Evolutionary conservation across 148 eudicot genomes (phyloP), one percentile per base, ranked within the genome.

Genomic region (Camellia sinensis): DNA sequence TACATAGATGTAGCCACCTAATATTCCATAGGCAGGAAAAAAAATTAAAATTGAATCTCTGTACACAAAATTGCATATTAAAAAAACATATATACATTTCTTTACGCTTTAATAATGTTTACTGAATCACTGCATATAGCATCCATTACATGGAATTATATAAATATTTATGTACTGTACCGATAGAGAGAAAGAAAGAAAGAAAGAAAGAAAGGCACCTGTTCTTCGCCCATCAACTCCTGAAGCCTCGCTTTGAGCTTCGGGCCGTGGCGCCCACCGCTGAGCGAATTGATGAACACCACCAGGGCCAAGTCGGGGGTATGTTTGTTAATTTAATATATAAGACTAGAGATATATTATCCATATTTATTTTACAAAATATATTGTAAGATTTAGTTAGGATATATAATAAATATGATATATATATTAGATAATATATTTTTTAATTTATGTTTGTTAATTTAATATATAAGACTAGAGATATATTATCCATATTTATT

Each of bases 191-290:
- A 48, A 18, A 3, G 3, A 7, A 3, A 41, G 12, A 44, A 18
- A 83, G 57, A 70, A 9, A 10, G 22, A 8, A 13, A 59, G 12
- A 12, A 3, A 3, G 44, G 14, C 2, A 94, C 98, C 98, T 94
- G 98, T 80, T 94, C 97, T 80, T 84, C 86, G 6, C 93, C 88
- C 93, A 94, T 92, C 64, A 94, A 82, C 40, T 87, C 89, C 81
- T 91, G 91, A 6, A 94, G 84, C 65, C 97, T 78, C 4, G 64
- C 81, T 83, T 71, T 92, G 52, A 94, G 91, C 59, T 81, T 83
- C 9, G 92, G 92, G 0, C 98, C 98, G 74, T 91, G 92, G 6
- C 98, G 80, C 0, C 98, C 98, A 22, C 98, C 98, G 70, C 98
- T 94, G 19, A 82, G 83, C 0, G 97, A 87, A 82, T 94, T 94